These are phyloP conservation scores for Trichosporon ovoides DNA, from an alignment of 1,284 basidiomycete genomes.

Conservation along the genomic window DNA sequence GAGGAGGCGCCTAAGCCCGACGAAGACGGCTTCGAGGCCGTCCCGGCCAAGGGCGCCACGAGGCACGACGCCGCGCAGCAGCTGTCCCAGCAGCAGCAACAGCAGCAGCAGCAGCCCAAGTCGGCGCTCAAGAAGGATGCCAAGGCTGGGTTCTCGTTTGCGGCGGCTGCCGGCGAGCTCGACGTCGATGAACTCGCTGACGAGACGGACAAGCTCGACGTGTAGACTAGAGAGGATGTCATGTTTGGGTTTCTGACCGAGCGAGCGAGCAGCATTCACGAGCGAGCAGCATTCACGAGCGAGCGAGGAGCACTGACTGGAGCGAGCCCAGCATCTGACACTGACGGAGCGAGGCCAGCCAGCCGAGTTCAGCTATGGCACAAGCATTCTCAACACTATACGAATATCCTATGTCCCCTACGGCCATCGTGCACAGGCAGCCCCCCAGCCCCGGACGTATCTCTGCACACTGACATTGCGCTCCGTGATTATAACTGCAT, in stretches of 20 bases:
- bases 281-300: too few species aligned
- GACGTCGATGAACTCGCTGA: conserved; percentile 30
- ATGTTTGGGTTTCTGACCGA: neutral
- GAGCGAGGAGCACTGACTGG: too few species aligned
- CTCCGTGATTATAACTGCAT: too few species aligned
- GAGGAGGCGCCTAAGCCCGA: conserved; percentile 14
- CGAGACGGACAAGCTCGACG: conserved; percentile 9
- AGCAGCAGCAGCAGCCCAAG: conserved; percentile 30
- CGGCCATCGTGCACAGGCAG: too few species aligned
- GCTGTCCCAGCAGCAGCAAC: neutral
- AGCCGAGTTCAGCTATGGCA: too few species aligned
- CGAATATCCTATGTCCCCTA: too few species aligned
- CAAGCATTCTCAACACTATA: too few species aligned
- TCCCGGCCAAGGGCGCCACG: neutral
- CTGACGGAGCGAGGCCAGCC: too few species aligned
- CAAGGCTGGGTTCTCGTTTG: conserved; percentile 43
- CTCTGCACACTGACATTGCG: too few species aligned
- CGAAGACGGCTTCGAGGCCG: conserved; percentile 37
- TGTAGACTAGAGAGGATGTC: conserved; percentile 5
- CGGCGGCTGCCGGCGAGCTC: conserved; percentile 34
- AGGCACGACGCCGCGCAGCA: neutral
- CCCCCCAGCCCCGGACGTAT: too few species aligned
- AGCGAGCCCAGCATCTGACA: too few species aligned
- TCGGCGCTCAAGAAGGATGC: conserved; percentile 14
- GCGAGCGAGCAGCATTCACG: neutral